Evolutionary conservation across 495 filamentous ascomycete species (phyloP).

Genomic region (Aspergillus affinis): DNA sequence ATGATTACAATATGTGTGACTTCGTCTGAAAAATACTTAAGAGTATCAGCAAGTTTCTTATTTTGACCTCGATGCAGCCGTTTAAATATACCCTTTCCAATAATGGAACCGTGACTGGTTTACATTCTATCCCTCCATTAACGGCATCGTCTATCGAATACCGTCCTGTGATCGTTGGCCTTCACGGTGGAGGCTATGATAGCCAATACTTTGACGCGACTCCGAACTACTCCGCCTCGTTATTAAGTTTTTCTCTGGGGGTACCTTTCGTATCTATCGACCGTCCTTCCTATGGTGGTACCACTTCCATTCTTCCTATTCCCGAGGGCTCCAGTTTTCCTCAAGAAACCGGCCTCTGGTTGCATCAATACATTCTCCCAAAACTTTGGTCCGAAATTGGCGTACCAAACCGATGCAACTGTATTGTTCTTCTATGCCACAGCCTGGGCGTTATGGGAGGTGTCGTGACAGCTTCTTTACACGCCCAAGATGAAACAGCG

Average conservation of each 20-base stretch:
- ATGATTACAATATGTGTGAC: too few species aligned
- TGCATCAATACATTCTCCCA: conserved; percentile 32
- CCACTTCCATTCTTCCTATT: conserved; percentile 22
- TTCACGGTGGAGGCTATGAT: conserved; percentile 35
- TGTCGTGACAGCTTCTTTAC: conserved; percentile 25
- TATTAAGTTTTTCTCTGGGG: too few species aligned
- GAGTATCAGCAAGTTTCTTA: too few species aligned
- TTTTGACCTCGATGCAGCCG: too few species aligned
- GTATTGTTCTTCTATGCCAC: conserved; percentile 32
- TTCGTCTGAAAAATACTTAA: too few species aligned
- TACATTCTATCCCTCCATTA: too few species aligned
- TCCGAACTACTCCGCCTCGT: conserved; percentile 18
- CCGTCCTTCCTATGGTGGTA: conserved; percentile 32
- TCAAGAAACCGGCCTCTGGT: conserved; percentile 22
- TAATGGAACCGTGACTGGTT: too few species aligned
- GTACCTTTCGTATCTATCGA: conserved; percentile 35
- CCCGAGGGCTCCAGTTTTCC: conserved; percentile 17
- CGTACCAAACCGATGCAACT: conserved; percentile 19
- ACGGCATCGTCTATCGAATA: too few species aligned
- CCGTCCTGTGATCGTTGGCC: conserved; percentile 25
- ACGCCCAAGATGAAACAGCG: conserved; percentile 11
- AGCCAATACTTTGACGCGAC: conserved; percentile 34
- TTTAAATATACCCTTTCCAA: too few species aligned
- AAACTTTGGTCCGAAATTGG: conserved; percentile 32
- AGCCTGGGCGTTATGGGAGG: conserved; percentile 25